These are phyloP conservation scores for Yarrowia sp. DNA, from an alignment of 805 yeast genomes.

Conservation along the genomic window DNA sequence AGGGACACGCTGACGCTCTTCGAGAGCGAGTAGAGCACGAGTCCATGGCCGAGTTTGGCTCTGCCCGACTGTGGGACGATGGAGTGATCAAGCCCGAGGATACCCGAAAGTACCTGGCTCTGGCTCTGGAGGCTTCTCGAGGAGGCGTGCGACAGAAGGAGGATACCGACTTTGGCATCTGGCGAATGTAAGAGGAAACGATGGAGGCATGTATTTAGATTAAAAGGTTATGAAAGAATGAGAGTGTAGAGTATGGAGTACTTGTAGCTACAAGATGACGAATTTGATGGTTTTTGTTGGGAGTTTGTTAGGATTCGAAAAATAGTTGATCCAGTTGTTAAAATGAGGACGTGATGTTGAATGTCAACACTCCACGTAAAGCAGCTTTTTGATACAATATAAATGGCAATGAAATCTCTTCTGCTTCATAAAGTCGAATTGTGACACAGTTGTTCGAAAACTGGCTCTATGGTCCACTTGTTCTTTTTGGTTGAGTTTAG, in stretches of 20 bases:
- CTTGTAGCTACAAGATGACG: too few species aligned
- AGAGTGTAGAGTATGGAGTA: neutral
- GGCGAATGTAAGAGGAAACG: slow-evolving; percentile 46
- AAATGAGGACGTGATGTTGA: too few species aligned
- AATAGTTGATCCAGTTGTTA: too few species aligned
- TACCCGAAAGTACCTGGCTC: slow-evolving; percentile 47
- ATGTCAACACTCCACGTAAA: too few species aligned
- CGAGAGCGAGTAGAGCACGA: slow-evolving; percentile 47
- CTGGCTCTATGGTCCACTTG: too few species aligned
- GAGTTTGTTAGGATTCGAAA: too few species aligned
- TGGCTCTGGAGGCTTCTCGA: slow-evolving; percentile 46
- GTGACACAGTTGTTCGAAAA: too few species aligned
- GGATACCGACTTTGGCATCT: slow-evolving; percentile 46
- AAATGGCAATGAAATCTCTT: too few species aligned
- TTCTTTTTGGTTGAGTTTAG: too few species aligned
- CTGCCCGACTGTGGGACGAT: slow-evolving; percentile 50
- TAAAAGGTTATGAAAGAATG: neutral
- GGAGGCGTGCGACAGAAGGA: slow-evolving; percentile 41
- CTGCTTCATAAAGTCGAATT: too few species aligned
- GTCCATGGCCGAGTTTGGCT: slow-evolving; percentile 46
- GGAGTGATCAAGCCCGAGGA: slow-evolving; percentile 49
- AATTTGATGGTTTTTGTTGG: too few species aligned
- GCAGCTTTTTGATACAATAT: too few species aligned
- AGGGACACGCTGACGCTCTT: slow-evolving; percentile 43
- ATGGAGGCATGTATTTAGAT: slow-evolving; percentile 8